These are phyloP conservation scores for Talaromyces nanjingensis DNA, from an alignment of 495 filamentous ascomycete species.

Conservation along the genomic window DNA sequence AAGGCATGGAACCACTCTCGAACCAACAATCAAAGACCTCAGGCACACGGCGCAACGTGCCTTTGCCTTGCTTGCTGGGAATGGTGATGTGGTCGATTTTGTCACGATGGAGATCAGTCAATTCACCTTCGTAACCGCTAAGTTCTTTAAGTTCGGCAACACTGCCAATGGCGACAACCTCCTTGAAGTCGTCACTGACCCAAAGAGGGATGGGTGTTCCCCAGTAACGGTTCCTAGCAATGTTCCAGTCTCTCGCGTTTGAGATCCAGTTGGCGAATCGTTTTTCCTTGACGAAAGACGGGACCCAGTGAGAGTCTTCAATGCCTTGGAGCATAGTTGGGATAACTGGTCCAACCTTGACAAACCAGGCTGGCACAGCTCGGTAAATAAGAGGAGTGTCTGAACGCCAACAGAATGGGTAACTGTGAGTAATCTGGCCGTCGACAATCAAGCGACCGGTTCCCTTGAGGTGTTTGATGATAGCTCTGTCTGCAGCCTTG, in stretches of 20 bases:
- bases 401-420: conserved; percentile 92
- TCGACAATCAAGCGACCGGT: conserved; percentile 78
- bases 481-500: conserved; percentile 89
- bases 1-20: conserved; percentile 93
- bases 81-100: conserved; percentile 96
- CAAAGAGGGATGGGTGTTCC: conserved; percentile 91
- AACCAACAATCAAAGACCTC: conserved; percentile 99
- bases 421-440: conserved; percentile 86
- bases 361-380: conserved; percentile 93
- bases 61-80: conserved; percentile 85
- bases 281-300: conserved; percentile 83
- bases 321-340: conserved; percentile 88
- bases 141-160: conserved; percentile 79
- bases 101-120: conserved; percentile 90
- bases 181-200: conserved; percentile 81
- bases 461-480: conserved; percentile 85
- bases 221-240: conserved; percentile 95
- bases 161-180: conserved; percentile 83
- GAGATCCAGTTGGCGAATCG: conserved; percentile 82
- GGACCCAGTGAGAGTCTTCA: conserved; percentile 90
- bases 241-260: conserved; percentile 96
- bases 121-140: conserved; percentile 75
- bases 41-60: conserved; percentile 67
- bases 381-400: conserved; percentile 94
- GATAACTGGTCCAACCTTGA: conserved; percentile 77